These are phyloP conservation scores for Dysphania ambrosioides DNA, from an alignment of 148 eudicot species.

Conservation along the genomic window DNA sequence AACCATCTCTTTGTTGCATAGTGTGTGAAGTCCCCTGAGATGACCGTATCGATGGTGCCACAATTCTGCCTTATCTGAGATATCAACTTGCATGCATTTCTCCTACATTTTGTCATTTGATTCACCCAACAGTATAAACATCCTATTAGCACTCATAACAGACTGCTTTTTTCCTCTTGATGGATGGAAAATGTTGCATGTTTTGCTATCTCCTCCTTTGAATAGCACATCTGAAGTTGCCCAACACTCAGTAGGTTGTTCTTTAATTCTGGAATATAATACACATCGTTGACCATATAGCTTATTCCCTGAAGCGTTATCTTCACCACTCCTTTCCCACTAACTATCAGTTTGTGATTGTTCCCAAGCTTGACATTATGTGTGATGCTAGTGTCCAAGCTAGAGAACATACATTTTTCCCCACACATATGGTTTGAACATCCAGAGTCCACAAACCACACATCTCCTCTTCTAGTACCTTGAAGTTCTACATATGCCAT, in stretches of 20 bases:
- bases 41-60: constrained; percentile 33
- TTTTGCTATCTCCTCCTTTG: neutral
- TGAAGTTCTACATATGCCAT: neutral
- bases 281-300: neutral
- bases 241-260: constrained; percentile 1
- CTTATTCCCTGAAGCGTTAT: neutral
- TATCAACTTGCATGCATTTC: neutral
- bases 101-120: neutral
- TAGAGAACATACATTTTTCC: neutral
- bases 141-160: constrained; percentile 13
- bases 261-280: neutral
- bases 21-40: constrained; percentile 14
- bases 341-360: neutral
- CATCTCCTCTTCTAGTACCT: neutral
- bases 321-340: neutral
- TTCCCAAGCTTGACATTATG: constrained; percentile 10
- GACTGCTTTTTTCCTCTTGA: constrained; percentile 8
- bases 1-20: constrained; percentile 16
- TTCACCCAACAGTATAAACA: neutral
- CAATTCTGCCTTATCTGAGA: neutral
- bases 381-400: neutral
- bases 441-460: constrained; percentile 15
- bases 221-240: neutral
- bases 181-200: constrained; percentile 14
- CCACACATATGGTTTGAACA: constrained; percentile 25